Evolutionary conservation across 129 eudicot species (phyloP).

Genomic region (Oenanthe sinensis): DNA sequence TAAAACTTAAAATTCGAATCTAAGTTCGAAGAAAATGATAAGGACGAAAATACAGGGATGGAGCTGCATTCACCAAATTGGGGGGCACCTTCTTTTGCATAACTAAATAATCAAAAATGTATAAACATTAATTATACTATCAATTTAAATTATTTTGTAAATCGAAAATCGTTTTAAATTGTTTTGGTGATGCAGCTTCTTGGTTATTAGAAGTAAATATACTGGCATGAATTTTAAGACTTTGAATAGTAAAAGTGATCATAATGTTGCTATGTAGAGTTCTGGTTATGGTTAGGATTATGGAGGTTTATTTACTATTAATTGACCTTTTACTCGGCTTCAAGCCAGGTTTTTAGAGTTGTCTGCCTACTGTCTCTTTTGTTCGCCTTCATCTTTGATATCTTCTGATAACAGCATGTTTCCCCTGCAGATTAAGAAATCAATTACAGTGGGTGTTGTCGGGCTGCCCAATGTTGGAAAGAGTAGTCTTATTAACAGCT

Average conservation of each 20-base stretch:
- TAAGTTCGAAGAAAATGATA: too few species aligned
- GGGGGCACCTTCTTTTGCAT: too few species aligned
- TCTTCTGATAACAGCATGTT: not conserved
- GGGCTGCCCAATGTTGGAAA: slow-evolving; percentile 98
- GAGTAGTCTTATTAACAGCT: slow-evolving; percentile 93
- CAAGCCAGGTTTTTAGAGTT: not conserved
- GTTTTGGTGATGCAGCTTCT: too few species aligned
- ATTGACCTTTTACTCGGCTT: not conserved
- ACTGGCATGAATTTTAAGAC: too few species aligned
- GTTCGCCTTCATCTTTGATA: not conserved
- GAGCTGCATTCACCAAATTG: too few species aligned
- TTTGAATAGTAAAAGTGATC: not conserved
- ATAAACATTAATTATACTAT: too few species aligned
- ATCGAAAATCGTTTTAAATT: too few species aligned
- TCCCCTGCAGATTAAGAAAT: slow-evolving; percentile 64
- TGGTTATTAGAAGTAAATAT: too few species aligned
- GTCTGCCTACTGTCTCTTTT: not conserved
- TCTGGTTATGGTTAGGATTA: not conserved
- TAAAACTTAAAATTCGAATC: too few species aligned
- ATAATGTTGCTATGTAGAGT: not conserved
- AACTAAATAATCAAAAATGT: too few species aligned
- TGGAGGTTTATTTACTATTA: not conserved
- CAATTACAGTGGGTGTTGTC: slow-evolving; percentile 89
- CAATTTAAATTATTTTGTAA: too few species aligned
- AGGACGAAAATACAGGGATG: too few species aligned